phyloP scores from a whole-genome alignment of 106 monocot species.

The Dendrobium huoshanense region DNA sequence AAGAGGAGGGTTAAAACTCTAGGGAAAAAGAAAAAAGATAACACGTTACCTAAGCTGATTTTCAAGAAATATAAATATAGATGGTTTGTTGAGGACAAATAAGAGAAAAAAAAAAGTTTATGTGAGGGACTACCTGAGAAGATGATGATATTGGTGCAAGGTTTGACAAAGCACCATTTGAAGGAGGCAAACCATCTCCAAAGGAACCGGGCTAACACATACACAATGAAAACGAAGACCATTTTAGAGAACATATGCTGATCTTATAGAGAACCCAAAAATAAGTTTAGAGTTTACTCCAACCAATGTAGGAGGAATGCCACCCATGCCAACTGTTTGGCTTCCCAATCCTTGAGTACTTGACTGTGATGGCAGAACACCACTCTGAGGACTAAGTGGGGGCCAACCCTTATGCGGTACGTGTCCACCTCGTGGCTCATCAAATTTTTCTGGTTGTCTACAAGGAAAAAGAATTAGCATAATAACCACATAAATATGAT shows the following conservation, averaged over 20 bases:
- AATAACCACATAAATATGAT: background rate
- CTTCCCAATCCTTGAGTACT: constrained; percentile 38
- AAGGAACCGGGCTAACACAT: constrained; percentile 31
- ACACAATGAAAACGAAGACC: background rate
- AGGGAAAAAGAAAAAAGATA: background rate
- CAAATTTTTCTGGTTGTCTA: constrained; percentile 48
- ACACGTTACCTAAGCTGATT: background rate
- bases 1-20: constrained; percentile 53
- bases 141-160: constrained; percentile 27
- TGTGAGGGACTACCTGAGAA: constrained; percentile 31
- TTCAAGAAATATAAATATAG: background rate
- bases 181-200: constrained; percentile 27
- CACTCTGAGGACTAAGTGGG: constrained; percentile 38
- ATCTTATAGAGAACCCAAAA: background rate
- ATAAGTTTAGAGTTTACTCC: constrained; percentile 32
- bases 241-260: background rate
- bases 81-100: background rate
- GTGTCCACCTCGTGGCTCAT: constrained; percentile 44
- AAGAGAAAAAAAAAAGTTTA: background rate
- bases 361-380: constrained; percentile 29
- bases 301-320: constrained; percentile 28
- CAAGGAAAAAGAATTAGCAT: background rate
- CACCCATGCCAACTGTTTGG: constrained; percentile 28
- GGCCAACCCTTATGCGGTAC: constrained; percentile 57
- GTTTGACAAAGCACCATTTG: constrained; percentile 35